Evolutionary conservation across 345 rosid genomes (phyloP), one percentile per base, ranked within the genome.

Genomic region (Dimocarpus longan): DNA sequence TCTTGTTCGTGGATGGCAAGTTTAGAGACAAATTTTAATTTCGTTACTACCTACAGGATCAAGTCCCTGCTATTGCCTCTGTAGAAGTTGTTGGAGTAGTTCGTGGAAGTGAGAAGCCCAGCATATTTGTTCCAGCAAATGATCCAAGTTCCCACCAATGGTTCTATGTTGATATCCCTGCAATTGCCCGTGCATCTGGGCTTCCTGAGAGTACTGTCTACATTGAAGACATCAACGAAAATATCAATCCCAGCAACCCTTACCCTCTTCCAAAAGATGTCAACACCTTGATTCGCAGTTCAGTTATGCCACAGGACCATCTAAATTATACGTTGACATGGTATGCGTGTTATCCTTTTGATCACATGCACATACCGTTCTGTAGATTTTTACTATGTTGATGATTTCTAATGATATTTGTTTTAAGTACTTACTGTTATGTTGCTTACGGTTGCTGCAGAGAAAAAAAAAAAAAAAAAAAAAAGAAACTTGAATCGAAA

Each of bases 291-390:
- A 90, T 94, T 72, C 91, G 84, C 73, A 96, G 94, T 86, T 94
- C 98, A 79, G 98, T 96, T 66, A 96, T 93, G 99, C 99, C 99
- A 15, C 97, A 91, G 65, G 97, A 94, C 83, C 99, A 96, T 87
- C 91, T 94, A n/a, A 93, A 96, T 78, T 96, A 96, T 82, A 84
- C 89, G 26, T 81, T 96, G 80, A 94, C 98, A 81, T 93, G 98
- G 99, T 96, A 93, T 66, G 82, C 66, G 74, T 60, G 8, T 68
- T 69, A 68, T 0, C 42, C 13, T 62, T 68, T 52, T 74, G 10
- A 54, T 70, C 12, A 10, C 46, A 42, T 4, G 39, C 40, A 32
- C 21, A 32, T 39, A 24, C 26, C 37, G 5, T n/a, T 43, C 46
- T 26, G 16, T 57, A 1, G 28, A n/a, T 18, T 56, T 12, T 40